phyloP scores from a whole-genome alignment of 2,329 filamentous ascomycete genomes.

The Fusarium mundagurra region DNA sequence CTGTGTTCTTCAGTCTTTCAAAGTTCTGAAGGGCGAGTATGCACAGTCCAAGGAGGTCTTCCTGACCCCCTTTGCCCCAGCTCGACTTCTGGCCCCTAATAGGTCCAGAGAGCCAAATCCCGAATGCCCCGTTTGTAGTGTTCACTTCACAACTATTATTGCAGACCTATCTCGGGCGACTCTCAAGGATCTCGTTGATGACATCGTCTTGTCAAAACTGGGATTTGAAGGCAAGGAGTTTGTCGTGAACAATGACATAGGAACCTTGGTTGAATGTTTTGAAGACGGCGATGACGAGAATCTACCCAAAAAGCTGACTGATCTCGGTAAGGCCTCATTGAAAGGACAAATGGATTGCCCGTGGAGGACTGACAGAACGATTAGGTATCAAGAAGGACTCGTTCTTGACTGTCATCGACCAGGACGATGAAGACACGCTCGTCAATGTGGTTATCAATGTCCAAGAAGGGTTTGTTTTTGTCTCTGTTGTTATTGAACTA shows the following conservation, averaged over 20 bases:
- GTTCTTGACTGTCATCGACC: conserved; percentile 87
- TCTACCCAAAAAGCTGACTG: conserved; percentile 78
- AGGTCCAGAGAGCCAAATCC: conserved; percentile 74
- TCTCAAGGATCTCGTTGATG: conserved; percentile 80
- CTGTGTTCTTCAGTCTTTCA: conserved; percentile 92
- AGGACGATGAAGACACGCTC: conserved; percentile 76
- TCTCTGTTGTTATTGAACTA: not conserved
- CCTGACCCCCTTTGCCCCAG: conserved; percentile 73
- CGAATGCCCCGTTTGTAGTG: conserved; percentile 84
- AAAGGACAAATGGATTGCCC: not conserved
- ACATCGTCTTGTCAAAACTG: conserved; percentile 74
- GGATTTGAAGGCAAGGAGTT: conserved; percentile 84
- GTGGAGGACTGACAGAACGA: conserved; percentile 23
- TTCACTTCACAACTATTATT: conserved; percentile 72
- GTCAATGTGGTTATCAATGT: conserved; percentile 83
- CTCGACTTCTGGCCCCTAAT: conserved; percentile 68
- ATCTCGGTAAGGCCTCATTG: conserved; percentile 69
- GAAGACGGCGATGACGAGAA: conserved; percentile 87
- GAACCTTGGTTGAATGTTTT: conserved; percentile 72
- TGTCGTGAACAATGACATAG: conserved; percentile 76
- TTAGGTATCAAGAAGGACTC: conserved; percentile 74
- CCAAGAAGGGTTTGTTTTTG: conserved; percentile 64
- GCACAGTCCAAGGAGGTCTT: conserved; percentile 84
- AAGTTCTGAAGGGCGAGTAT: conserved; percentile 80
- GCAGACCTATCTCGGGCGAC: conserved; percentile 79